Percentiles rank a stretch among this genome's conserved stretches.
Conservation (phyloP, 75 land plant genomes). For the Pinus tabuliformis region DNA sequence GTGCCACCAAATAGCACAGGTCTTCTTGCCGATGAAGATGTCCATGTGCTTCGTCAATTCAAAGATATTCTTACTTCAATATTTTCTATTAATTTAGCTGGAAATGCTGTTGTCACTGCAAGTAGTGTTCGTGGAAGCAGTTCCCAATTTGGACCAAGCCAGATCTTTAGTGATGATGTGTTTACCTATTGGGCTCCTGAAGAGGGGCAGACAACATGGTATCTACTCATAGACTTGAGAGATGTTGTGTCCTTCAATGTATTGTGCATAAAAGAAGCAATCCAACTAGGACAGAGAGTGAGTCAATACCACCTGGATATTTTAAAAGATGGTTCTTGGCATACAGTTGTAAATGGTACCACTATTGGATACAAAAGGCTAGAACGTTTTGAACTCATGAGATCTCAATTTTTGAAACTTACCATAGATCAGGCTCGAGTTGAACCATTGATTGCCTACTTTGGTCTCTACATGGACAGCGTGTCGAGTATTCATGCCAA, state of each 20-base stretch:
- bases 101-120: constrained; percentile 42
- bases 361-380: constrained; percentile 86
- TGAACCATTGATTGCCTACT: constrained; percentile 59
- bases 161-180: constrained; percentile 57
- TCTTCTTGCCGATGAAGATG: constrained; percentile 70
- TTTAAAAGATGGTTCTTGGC: constrained; percentile 39
- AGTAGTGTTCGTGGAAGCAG: constrained; percentile 64
- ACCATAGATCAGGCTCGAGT: constrained; percentile 62
- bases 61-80: constrained; percentile 38
- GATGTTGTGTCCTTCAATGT: constrained; percentile 58
- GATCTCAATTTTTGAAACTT: constrained; percentile 36
- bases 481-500: constrained; percentile 16
- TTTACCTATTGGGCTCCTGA: constrained; percentile 81
- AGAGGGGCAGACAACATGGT: constrained; percentile 37
- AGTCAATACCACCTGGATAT: constrained; percentile 53
- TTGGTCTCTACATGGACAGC: constrained; percentile 66
- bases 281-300: constrained; percentile 85
- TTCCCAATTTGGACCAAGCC: constrained; percentile 33
- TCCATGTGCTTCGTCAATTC: constrained; percentile 61
- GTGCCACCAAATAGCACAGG: constrained; percentile 90
- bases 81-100: constrained; percentile 65
- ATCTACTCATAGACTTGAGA: constrained; percentile 39
- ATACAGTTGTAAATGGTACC: constrained; percentile 48
- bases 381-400: constrained; percentile 29
- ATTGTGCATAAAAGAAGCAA: constrained; percentile 71